Conservation (phyloP, 345 rosid species). For the Barbarea vulgaris region DNA sequence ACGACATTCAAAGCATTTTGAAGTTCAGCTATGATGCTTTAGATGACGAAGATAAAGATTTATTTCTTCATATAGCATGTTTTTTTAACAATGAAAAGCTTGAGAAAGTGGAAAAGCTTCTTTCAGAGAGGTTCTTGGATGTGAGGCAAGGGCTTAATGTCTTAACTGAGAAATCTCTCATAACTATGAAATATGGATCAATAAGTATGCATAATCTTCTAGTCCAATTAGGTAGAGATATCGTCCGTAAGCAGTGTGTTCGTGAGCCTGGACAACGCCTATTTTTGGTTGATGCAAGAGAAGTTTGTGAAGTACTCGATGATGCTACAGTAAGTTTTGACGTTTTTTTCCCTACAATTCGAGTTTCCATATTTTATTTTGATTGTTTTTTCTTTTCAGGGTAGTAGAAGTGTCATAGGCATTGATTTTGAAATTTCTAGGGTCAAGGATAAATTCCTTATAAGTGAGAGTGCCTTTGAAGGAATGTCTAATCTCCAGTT, state of each 20-base stretch:
- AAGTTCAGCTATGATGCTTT: background rate
- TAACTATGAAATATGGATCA: too few relatives aligned
- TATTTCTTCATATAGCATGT: too few relatives aligned
- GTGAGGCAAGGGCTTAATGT: too few relatives aligned
- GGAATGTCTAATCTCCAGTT: constrained; percentile 10
- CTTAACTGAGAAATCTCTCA: too few relatives aligned
- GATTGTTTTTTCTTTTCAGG: background rate
- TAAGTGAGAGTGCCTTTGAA: background rate
- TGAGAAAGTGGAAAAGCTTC: too few relatives aligned
- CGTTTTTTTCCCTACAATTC: background rate
- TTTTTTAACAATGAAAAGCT: too few relatives aligned
- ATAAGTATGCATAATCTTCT: too few relatives aligned
- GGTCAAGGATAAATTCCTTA: too few relatives aligned
- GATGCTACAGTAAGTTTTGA: background rate
- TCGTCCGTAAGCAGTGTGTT: background rate
- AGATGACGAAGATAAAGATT: too few relatives aligned
- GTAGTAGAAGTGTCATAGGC: constrained; percentile 5
- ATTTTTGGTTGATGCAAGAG: background rate
- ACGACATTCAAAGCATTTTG: background rate
- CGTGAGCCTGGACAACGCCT: background rate
- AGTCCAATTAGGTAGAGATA: constrained; percentile 9
- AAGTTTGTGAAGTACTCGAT: background rate
- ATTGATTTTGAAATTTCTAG: background rate
- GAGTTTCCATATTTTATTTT: background rate
- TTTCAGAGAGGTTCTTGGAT: too few relatives aligned